A percentile compares a stretch with the other conserved stretches of the same genome.
These are phyloP conservation scores for Grigorovia humatica DNA, from an alignment of 805 yeast species.

Conservation along the genomic window DNA sequence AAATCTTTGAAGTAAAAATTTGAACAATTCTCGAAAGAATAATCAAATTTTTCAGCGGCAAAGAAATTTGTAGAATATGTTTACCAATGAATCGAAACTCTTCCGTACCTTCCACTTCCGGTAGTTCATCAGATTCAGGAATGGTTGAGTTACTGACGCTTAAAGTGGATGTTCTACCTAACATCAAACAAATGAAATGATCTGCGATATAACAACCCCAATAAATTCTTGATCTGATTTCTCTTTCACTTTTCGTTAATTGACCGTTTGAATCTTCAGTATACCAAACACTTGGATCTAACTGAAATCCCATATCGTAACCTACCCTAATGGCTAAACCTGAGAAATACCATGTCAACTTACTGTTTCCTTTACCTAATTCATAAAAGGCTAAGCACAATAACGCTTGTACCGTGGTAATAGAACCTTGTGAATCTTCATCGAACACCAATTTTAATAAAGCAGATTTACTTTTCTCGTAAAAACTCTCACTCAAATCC, in stretches of 20 bases:
- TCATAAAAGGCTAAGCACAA: slow-evolving; percentile 52
- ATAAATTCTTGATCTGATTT: slow-evolving; percentile 48
- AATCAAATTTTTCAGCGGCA: slow-evolving; percentile 35
- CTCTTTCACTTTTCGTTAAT: slow-evolving; percentile 41
- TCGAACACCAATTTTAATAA: slow-evolving; percentile 31
- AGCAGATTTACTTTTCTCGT: slow-evolving; percentile 36
- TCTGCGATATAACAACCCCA: slow-evolving; percentile 63
- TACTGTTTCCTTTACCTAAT: slow-evolving; percentile 47
- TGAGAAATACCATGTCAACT: slow-evolving; percentile 52
- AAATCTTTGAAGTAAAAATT: slow-evolving; percentile 28
- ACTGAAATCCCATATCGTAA: slow-evolving; percentile 52
- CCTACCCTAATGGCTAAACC: slow-evolving; percentile 60
- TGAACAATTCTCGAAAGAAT: slow-evolving; percentile 33
- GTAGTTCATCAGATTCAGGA: slow-evolving; percentile 47
- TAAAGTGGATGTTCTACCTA: slow-evolving; percentile 49
- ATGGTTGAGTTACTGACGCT: slow-evolving; percentile 50
- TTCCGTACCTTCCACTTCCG: slow-evolving; percentile 53
- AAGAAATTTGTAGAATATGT: slow-evolving; percentile 24
- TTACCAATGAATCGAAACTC: slow-evolving; percentile 38
- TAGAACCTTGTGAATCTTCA: slow-evolving; percentile 32
- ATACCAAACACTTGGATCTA: slow-evolving; percentile 53
- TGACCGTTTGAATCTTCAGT: slow-evolving; percentile 28
- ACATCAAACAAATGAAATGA: slow-evolving; percentile 47
- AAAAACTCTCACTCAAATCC: slow-evolving; percentile 34
- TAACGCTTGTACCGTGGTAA: slow-evolving; percentile 49